Evolutionary conservation across 2,329 filamentous ascomycete genomes (phyloP), one percentile per base, ranked within the genome.

Genomic region (Amauroascus niger): DNA sequence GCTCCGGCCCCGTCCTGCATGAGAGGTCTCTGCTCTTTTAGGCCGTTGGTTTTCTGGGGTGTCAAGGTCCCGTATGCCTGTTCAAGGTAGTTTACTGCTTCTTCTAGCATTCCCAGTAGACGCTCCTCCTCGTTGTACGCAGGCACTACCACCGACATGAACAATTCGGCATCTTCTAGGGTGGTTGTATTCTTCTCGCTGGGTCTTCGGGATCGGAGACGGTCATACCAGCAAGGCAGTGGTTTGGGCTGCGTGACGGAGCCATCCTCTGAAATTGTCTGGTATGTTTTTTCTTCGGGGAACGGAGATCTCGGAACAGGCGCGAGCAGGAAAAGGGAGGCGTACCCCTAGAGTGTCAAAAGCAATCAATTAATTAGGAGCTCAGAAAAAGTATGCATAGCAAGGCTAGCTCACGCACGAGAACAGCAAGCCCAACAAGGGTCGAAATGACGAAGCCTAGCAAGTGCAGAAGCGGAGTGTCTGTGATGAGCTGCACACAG

Each of bases 121-220:
- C 93, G 83, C 55, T 86, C 78, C 67, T 91, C 85, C 66, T 98
- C 93, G 62, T 98, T 98, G 77, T 89, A 98, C 8, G 93, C 93
- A 0, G 93, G 93, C 41, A 98, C 84, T 0, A 98, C 88, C 6
- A 97, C 83, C 52, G 87, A 93, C 75, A 98, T 82, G 66, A 86
- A 86, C n/a, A 96, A 71, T 58, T 90, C 83, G 13, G 89, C 80
- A 1, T 83, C 78, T 59, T 89, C 85, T 52, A 94, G 85, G 43
- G 71, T 71, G 18, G 30, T 69, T 65, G 58, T 71, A 64, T 58
- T 71, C 62, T 62, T 63, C 56, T 43, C 58, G 60, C 60, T 64
- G 62, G 76, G 73, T 74, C 46, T 75, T 69, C 63, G 74, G 79
- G 65, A 78, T 80, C 83, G 78, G 79, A 83, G 84, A 66, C 78